Percentiles rank a stretch among this genome's conserved stretches.
Evolutionary conservation across 2,329 filamentous ascomycete species (phyloP).

Genomic region (Colletotrichum siamense): DNA sequence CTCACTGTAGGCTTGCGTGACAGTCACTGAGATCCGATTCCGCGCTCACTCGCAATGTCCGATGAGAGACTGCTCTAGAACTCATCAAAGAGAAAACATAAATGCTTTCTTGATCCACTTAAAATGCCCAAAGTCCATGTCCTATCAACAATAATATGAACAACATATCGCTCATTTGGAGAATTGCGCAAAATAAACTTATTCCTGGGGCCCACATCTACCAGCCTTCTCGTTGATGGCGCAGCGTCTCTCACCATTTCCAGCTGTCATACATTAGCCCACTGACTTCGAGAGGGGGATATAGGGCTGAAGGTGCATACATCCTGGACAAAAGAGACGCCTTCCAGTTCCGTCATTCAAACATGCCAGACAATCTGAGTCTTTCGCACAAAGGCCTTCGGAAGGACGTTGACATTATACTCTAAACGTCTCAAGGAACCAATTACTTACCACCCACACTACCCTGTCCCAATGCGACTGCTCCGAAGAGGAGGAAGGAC

Average conservation of each 20-base stretch:
- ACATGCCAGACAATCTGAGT: background rate
- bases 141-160: background rate
- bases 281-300: background rate
- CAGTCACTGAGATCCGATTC: background rate
- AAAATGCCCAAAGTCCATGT: background rate
- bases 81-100: background rate
- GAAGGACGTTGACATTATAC: background rate
- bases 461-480: background rate
- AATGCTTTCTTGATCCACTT: background rate
- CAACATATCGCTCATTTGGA: accelerated
- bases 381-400: background rate
- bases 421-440: accelerated
- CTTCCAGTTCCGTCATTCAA: background rate
- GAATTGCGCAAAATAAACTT: background rate
- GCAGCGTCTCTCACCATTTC: background rate
- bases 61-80: background rate
- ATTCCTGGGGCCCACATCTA: background rate
- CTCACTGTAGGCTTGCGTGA: background rate
- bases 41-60: background rate
- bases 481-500: background rate
- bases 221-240: background rate
- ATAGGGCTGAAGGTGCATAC: background rate
- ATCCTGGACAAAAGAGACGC: background rate
- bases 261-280: background rate
- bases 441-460: background rate